Evolutionary conservation across 371 early-diverging fungal genomes (phyloP).

Genomic region (Mortierella sp.): DNA sequence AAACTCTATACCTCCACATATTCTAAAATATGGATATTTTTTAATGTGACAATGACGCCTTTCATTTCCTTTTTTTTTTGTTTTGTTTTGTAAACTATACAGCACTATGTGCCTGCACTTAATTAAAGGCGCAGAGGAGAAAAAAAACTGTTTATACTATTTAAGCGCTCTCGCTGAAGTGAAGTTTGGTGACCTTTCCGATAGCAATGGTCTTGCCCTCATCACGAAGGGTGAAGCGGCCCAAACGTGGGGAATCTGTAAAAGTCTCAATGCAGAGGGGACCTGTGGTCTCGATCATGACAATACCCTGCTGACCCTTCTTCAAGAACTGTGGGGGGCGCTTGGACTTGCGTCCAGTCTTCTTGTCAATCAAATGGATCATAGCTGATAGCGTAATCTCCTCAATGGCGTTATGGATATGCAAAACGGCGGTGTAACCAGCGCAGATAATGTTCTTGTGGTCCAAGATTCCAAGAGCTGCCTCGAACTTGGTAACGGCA

Average conservation of each 20-base stretch:
- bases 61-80: background rate
- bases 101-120: too few species aligned
- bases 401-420: constrained; percentile 90
- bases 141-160: background rate
- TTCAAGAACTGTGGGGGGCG: constrained; percentile 94
- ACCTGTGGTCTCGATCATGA: constrained; percentile 80
- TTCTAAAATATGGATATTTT: background rate
- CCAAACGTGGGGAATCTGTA: constrained; percentile 91
- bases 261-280: constrained; percentile 92
- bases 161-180: constrained; percentile 33
- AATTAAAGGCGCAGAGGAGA: background rate
- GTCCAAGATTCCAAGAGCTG: constrained; percentile 91
- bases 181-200: constrained; percentile 91
- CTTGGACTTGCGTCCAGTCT: constrained; percentile 87
- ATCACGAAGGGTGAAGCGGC: constrained; percentile 97
- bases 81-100: background rate
- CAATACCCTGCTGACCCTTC: constrained; percentile 89
- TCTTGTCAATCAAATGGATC: constrained; percentile 91
- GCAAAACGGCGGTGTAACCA: constrained; percentile 93
- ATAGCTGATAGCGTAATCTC: constrained; percentile 87
- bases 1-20: background rate
- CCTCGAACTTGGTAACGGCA: constrained; percentile 84
- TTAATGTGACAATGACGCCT: background rate
- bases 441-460: constrained; percentile 96
- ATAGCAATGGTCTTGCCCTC: constrained; percentile 96